These are phyloP conservation scores for Trifolium fragiferum DNA, from an alignment of 306 rosid genomes.

Conservation along the genomic window DNA sequence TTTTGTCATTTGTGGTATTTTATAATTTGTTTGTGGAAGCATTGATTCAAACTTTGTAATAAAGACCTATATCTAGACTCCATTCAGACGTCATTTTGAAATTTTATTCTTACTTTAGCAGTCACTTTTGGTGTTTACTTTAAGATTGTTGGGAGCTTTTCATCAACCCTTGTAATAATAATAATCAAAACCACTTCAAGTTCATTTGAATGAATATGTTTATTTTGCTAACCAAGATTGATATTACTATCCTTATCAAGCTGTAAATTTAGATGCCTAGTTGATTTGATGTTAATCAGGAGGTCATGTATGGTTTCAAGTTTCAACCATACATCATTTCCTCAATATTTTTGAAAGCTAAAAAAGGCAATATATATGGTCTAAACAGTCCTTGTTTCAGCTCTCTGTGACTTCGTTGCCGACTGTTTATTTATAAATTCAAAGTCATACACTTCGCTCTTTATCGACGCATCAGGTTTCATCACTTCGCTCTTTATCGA, in stretches of 20 bases:
- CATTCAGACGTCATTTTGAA: not conserved
- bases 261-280: not conserved
- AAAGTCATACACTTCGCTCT: too few species aligned
- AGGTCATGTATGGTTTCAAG: not conserved
- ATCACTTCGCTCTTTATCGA: too few species aligned
- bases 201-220: not conserved
- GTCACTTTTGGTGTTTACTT: not conserved
- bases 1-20: not conserved
- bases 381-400: not conserved
- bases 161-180: slow-evolving; percentile 1
- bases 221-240: not conserved
- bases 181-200: not conserved
- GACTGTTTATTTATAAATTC: not conserved
- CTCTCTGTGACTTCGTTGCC: not conserved
- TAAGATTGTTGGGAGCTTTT: too few species aligned
- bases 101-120: too few species aligned
- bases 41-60: not conserved
- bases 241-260: not conserved
- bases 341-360: not conserved
- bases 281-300: not conserved
- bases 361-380: not conserved
- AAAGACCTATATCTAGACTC: not conserved
- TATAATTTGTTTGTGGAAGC: not conserved
- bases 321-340: not conserved
- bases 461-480: too few species aligned